These are phyloP conservation scores for Fusarium sarcochroum DNA, from an alignment of 2,329 filamentous ascomycete genomes.

Conservation along the genomic window DNA sequence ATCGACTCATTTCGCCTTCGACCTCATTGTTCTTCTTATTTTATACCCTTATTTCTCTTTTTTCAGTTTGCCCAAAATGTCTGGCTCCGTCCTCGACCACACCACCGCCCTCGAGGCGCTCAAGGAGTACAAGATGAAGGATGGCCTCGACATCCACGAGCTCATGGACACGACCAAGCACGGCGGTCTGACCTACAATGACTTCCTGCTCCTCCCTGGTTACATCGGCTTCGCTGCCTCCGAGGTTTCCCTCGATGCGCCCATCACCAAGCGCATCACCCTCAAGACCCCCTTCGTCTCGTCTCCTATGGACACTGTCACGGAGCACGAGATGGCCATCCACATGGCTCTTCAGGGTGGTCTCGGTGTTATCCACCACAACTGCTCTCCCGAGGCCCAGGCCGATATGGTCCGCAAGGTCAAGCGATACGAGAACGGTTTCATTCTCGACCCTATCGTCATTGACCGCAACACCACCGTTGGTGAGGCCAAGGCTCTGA, in stretches of 20 bases:
- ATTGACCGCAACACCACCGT: constrained; percentile 90
- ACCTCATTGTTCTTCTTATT: constrained; percentile 56
- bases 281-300: constrained; percentile 98
- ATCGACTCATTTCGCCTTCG: constrained; percentile 56
- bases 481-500: constrained; percentile 89
- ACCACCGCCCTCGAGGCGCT: constrained; percentile 84
- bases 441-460: constrained; percentile 96
- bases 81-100: constrained; percentile 78
- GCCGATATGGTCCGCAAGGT: constrained; percentile 99
- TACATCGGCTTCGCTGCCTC: constrained; percentile 98
- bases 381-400: constrained; percentile 97
- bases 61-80: constrained; percentile 68
- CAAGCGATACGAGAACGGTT: constrained; percentile 99
- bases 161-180: constrained; percentile 92
- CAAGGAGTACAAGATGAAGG: constrained; percentile 82
- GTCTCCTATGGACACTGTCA: constrained; percentile 99
- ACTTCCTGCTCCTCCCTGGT: constrained; percentile 95
- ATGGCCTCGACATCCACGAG: constrained; percentile 89
- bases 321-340: constrained; percentile 99
- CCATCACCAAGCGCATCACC: constrained; percentile 93
- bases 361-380: constrained; percentile 97
- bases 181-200: constrained; percentile 97
- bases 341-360: constrained; percentile 93
- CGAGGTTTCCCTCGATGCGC: constrained; percentile 88
- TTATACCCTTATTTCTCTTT: constrained; percentile 47